phyloP scores from a whole-genome alignment of 352 stramenopile genomes.

The Phytophthora pluvialis region DNA sequence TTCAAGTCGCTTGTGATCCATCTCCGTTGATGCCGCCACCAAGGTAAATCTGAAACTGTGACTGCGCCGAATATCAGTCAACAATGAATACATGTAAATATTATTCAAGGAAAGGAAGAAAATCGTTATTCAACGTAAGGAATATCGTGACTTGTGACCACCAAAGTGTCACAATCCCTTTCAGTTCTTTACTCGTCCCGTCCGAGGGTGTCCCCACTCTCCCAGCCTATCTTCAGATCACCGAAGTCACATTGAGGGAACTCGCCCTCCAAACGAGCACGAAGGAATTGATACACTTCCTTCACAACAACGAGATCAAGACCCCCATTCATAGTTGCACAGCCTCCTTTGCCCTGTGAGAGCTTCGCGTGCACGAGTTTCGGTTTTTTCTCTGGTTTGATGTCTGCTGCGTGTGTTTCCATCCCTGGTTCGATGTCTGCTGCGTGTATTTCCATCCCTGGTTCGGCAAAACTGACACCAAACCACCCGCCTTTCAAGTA shows the following conservation, averaged over 20 bases:
- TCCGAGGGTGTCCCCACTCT: not conserved
- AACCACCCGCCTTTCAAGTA: conserved; percentile 15
- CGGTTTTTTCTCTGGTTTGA: not conserved
- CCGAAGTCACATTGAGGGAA: conserved; percentile 27
- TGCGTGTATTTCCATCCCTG: not conserved
- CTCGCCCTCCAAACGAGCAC: not conserved
- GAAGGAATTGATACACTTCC: conserved; percentile 1
- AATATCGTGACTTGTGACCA: too few relatives aligned
- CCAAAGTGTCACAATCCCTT: too few relatives aligned
- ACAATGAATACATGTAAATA: too few relatives aligned
- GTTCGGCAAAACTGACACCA: not conserved
- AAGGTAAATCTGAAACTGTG: too few relatives aligned
- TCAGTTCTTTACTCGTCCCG: not conserved
- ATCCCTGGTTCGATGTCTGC: not conserved
- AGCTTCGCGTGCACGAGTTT: not conserved
- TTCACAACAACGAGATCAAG: conserved; percentile 10
- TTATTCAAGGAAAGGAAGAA: too few relatives aligned
- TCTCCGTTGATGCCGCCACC: too few relatives aligned
- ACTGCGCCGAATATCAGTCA: too few relatives aligned
- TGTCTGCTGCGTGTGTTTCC: too few relatives aligned
- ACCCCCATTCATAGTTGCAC: not conserved
- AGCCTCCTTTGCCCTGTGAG: not conserved
- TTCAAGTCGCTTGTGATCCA: too few relatives aligned
- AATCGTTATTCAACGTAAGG: too few relatives aligned
- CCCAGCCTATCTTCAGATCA: conserved; percentile 7